Base-by-base conservation (phyloP, 805 yeast genomes). In the Hagleromyces aurorensis region DNA sequence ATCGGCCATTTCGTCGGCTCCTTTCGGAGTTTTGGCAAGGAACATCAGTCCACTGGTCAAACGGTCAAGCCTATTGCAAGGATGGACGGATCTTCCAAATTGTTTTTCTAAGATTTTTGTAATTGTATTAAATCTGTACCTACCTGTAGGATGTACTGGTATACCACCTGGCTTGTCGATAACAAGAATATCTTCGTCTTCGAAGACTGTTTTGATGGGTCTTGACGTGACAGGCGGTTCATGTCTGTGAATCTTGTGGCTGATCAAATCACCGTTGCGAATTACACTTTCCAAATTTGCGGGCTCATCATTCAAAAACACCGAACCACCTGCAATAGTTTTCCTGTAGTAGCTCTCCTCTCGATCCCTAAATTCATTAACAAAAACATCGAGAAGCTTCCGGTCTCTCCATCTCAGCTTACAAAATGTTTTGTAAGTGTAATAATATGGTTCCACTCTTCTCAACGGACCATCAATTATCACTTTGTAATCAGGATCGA, bases 61-160 rank as follows among this genome's bases (percentile, higher is more conserved):
- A 34, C 94, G 61, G 52, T 91, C 99, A 12, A 91, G 63, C 36
- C 99, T 65, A 54, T 87, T 87, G 50, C 96, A 85, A 0, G 91
- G 81, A 50, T 86, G 95, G 2, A 80, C 89, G 2, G 61, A 58
- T 23, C 69, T 61, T 1, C 78, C 78, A 36, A 65, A 53, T 44
- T 87, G 93, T 32, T 74, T 72, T 52, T 83, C 78, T 41, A 91
- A 57, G 4, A 85, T 72, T 52, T 77, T 78, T 7, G 93, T 82
- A 13, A 84, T 70, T 0, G 94, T 73, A 52, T 78, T 72, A 56
- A 74, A 73, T 50, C 91, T 50, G 64, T 77, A 75, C 40, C 87
- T 60, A 0, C 97, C 98, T 0, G 96, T 80, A 3, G 98, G 97
- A 53, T 91, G 98, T 0, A 84, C 94, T 0, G 98, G 96, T 3